phyloP scores from a whole-genome alignment of 148 eudicot species.

The Silene uniflora region DNA sequence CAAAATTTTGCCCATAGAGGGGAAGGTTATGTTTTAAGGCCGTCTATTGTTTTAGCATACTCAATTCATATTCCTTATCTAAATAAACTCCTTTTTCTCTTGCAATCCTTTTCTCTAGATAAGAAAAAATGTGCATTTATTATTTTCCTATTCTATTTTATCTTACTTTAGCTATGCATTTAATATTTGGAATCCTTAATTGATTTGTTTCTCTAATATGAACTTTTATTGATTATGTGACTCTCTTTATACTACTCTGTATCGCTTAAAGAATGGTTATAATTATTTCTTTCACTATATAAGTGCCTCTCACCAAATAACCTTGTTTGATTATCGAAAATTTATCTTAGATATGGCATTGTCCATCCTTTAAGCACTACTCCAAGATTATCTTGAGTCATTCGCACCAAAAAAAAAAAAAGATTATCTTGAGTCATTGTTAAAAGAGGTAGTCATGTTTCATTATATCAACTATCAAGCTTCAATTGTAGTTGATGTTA shows the following conservation, averaged over 20 bases:
- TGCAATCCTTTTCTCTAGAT: not conserved
- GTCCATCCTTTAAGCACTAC: slow-evolving; percentile 21
- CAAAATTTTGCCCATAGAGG: too few species aligned
- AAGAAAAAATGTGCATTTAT: not conserved
- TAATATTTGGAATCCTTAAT: not conserved
- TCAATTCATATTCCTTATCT: too few species aligned
- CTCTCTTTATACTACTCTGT: not conserved
- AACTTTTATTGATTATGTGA: not conserved
- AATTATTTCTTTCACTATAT: not conserved
- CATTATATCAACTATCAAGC: not conserved
- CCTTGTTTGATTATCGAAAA: not conserved
- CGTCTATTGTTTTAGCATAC: too few species aligned
- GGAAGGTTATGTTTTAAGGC: too few species aligned
- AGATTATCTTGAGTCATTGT: slow-evolving; percentile 20
- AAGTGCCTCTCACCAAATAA: not conserved
- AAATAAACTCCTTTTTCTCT: too few species aligned
- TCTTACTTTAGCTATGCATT: not conserved
- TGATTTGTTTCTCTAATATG: not conserved
- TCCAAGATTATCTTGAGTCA: slow-evolving; percentile 21
- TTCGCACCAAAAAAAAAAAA: too few species aligned
- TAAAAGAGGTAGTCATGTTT: slow-evolving; percentile 26
- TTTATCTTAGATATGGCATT: slow-evolving; percentile 21
- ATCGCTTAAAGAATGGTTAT: not conserved
- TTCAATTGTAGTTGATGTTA: not conserved
- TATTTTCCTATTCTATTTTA: not conserved